A percentile compares a stretch with the other conserved stretches of the same genome.
These are phyloP conservation scores for Fusarium stilboides DNA, from an alignment of 2,329 filamentous ascomycete genomes.

Conservation along the genomic window DNA sequence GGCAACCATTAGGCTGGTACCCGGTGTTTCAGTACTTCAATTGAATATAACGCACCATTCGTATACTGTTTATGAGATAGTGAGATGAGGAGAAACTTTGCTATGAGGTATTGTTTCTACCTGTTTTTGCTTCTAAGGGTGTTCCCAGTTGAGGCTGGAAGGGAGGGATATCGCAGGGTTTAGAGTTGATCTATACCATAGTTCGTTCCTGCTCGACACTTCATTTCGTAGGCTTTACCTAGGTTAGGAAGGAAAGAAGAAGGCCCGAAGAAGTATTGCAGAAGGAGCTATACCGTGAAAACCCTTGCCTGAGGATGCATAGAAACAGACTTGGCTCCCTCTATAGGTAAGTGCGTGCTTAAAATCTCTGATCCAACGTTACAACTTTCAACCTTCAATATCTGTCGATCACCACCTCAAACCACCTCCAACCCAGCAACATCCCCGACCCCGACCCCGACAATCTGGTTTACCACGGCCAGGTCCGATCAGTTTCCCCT, in stretches of 20 bases:
- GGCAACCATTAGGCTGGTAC: too few relatives aligned
- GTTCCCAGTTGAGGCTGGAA: too few relatives aligned
- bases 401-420: not conserved
- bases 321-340: slow-evolving; percentile 19
- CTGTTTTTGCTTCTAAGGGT: too few relatives aligned
- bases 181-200: not conserved
- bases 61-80: too few relatives aligned
- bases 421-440: not conserved
- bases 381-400: slow-evolving; percentile 15
- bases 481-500: slow-evolving; percentile 25
- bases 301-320: not conserved
- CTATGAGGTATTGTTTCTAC: too few relatives aligned
- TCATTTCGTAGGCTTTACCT: not conserved
- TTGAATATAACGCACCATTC: too few relatives aligned
- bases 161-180: too few relatives aligned
- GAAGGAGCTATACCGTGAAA: not conserved
- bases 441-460: slow-evolving; percentile 5
- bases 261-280: not conserved
- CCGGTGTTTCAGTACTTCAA: too few relatives aligned
- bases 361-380: slow-evolving; percentile 25
- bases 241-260: slow-evolving; percentile 2
- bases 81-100: too few relatives aligned
- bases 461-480: slow-evolving; percentile 24
- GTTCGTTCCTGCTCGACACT: not conserved
- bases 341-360: slow-evolving; percentile 14